Percentiles rank a stretch among this genome's conserved stretches.
These are phyloP conservation scores for Kwoniella sp. DNA, from an alignment of 768 basidiomycete genomes.

Conservation along the genomic window DNA sequence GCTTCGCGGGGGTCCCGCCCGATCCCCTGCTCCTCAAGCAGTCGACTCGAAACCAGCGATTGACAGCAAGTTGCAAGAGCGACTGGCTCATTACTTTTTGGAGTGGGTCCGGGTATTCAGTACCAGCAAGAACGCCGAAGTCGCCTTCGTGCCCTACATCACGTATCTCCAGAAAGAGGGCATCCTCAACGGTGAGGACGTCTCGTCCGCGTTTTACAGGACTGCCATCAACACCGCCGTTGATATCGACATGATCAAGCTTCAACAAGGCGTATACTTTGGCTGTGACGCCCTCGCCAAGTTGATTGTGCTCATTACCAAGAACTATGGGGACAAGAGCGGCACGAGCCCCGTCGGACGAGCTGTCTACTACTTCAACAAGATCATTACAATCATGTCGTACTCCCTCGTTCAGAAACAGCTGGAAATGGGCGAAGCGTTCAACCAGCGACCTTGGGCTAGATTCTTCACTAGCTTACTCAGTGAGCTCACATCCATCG, in stretches of 20 bases:
- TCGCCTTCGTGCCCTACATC: conserved; percentile 93
- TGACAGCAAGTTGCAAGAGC: conserved; percentile 51
- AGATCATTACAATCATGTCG: conserved; percentile 95
- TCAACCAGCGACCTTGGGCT: conserved; percentile 98
- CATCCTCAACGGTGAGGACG: conserved; percentile 91
- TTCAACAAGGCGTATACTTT: conserved; percentile 64
- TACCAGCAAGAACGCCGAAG: conserved; percentile 79
- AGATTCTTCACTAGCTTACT: conserved; percentile 96
- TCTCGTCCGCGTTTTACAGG: conserved; percentile 97
- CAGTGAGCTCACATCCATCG: conserved; percentile 85
- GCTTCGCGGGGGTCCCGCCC: conserved; percentile 56
- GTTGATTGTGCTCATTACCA: conserved; percentile 95
- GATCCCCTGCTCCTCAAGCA: conserved; percentile 20
- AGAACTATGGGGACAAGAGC: conserved; percentile 92
- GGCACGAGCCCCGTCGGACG: conserved; percentile 91
- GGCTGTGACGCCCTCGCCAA: conserved; percentile 93
- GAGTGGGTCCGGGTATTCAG: conserved; percentile 96
- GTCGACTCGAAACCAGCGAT: conserved; percentile 26
- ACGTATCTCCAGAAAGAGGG: conserved; percentile 96
- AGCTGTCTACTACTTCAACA: conserved; percentile 93
- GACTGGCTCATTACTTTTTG: conserved; percentile 56
- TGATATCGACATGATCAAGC: conserved; percentile 67
- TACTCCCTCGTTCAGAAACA: conserved; percentile 92
- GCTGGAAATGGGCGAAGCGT: conserved; percentile 85
- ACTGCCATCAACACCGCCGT: conserved; percentile 95